Conservation (phyloP, 2,329 filamentous ascomycete genomes). For the Fusarium stilboides region DNA sequence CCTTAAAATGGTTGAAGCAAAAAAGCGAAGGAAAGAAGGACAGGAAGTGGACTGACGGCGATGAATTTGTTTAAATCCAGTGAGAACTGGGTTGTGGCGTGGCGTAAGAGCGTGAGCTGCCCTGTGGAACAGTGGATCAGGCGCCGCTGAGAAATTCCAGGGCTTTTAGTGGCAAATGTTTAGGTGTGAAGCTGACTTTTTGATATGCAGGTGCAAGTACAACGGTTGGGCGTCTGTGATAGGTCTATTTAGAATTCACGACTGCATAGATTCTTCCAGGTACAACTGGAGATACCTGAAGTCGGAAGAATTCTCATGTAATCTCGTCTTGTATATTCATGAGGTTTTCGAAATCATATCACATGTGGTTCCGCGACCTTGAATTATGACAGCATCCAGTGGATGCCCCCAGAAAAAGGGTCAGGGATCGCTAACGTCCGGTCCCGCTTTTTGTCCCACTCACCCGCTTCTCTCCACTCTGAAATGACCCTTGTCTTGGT, state of each 20-base stretch:
- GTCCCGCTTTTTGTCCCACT: conserved; percentile 39
- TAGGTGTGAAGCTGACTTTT: conserved; percentile 27
- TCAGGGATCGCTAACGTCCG: conserved; percentile 32
- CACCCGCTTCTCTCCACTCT: conserved; percentile 40
- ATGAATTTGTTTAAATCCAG: conserved; percentile 46
- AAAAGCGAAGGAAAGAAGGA: conserved; percentile 10
- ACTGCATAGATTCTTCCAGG: not conserved
- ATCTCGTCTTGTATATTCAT: conserved; percentile 17
- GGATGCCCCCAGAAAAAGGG: conserved; percentile 41
- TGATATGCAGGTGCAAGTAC: conserved; percentile 13
- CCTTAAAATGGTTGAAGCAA: conserved; percentile 29
- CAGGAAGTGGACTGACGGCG: conserved; percentile 25
- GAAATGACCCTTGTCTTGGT: conserved; percentile 33
- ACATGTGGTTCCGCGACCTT: conserved; percentile 17
- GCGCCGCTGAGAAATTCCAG: conserved; percentile 42
- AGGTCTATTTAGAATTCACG: not conserved
- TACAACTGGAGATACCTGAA: not conserved
- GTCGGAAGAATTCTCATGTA: not conserved
- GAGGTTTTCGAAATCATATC: conserved; percentile 24
- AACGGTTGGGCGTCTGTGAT: conserved; percentile 23
- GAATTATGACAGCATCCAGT: conserved; percentile 40
- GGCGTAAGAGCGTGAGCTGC: conserved; percentile 36
- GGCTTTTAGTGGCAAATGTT: conserved; percentile 40
- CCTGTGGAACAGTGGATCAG: conserved; percentile 40
- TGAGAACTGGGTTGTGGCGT: conserved; percentile 44